Conservation (phyloP, 768 basidiomycete species). For the Pulveroboletus frians region DNA sequence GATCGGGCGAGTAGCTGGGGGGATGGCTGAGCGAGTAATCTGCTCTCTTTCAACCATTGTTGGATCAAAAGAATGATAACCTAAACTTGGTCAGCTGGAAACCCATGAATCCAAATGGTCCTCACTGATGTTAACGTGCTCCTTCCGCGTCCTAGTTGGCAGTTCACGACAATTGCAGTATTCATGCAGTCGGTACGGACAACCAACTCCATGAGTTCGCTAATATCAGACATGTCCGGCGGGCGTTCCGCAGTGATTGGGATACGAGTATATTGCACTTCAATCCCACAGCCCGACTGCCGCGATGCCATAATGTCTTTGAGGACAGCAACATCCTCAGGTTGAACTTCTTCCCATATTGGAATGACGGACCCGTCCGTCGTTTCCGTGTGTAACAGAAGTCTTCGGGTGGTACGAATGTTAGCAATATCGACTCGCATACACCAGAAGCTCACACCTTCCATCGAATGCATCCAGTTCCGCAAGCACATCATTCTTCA, state of each 20-base stretch:
- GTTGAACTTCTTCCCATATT: constrained; percentile 86
- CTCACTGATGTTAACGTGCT: constrained; percentile 86
- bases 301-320: constrained; percentile 82
- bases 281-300: constrained; percentile 40
- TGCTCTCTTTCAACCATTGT: constrained; percentile 62
- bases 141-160: constrained; percentile 89
- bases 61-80: constrained; percentile 79
- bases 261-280: constrained; percentile 75
- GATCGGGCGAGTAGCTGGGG: constrained; percentile 31
- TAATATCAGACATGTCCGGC: constrained; percentile 69
- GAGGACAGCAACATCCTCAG: constrained; percentile 68
- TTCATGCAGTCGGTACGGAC: constrained; percentile 60
- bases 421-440: neutral
- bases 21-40: constrained; percentile 28
- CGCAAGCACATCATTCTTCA: constrained; percentile 80
- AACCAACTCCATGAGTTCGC: constrained; percentile 74
- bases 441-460: constrained; percentile 41
- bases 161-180: constrained; percentile 88
- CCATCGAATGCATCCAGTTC: constrained; percentile 84
- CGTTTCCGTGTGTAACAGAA: constrained; percentile 88
- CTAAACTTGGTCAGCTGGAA: constrained; percentile 31
- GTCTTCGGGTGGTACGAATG: constrained; percentile 33
- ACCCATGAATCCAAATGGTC: neutral
- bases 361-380: constrained; percentile 85
- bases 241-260: constrained; percentile 90